Conservation (phyloP, 1,284 basidiomycete genomes). For the Moniliophthora roreri region DNA sequence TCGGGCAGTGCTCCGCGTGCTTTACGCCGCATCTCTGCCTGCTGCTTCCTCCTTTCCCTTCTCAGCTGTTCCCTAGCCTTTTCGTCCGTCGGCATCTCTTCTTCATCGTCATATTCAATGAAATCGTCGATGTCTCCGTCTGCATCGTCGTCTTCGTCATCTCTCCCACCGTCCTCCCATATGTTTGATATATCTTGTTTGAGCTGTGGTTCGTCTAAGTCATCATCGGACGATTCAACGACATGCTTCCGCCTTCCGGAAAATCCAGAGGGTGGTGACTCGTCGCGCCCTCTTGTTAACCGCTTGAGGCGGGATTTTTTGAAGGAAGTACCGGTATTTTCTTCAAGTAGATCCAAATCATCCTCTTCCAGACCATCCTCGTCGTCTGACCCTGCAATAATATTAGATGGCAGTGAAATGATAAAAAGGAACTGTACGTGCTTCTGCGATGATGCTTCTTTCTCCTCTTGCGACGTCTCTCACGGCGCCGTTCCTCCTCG, state of each 20-base stretch:
- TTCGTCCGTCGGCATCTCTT: conserved; percentile 70
- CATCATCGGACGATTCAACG: conserved; percentile 72
- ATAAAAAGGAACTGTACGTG: conserved; percentile 33
- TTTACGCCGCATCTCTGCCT: conserved; percentile 60
- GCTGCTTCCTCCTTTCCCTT: conserved; percentile 63
- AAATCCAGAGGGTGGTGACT: conserved; percentile 62
- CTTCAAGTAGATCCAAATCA: conserved; percentile 91
- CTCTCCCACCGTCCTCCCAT: conserved; percentile 77
- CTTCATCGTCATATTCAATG: conserved; percentile 91
- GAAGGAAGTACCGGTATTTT: conserved; percentile 86
- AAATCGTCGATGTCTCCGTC: conserved; percentile 85
- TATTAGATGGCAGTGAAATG: conserved; percentile 13
- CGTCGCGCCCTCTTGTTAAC: conserved; percentile 63
- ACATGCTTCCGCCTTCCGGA: conserved; percentile 53
- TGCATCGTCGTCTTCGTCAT: conserved; percentile 70
- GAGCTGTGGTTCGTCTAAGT: conserved; percentile 57
- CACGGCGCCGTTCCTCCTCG: conserved; percentile 47
- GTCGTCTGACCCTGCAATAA: conserved; percentile 42
- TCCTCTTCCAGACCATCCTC: conserved; percentile 91
- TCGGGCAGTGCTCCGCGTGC: conserved; percentile 71
- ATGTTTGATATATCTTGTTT: conserved; percentile 76
- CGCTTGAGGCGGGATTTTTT: conserved; percentile 67
- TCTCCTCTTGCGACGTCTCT: conserved; percentile 58
- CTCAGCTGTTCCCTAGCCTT: conserved; percentile 73
- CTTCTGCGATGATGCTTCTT: conserved; percentile 69